Evolutionary conservation across 441 rosid species (phyloP), one percentile per base, ranked within the genome.

Genomic region (Gossypium laxum): DNA sequence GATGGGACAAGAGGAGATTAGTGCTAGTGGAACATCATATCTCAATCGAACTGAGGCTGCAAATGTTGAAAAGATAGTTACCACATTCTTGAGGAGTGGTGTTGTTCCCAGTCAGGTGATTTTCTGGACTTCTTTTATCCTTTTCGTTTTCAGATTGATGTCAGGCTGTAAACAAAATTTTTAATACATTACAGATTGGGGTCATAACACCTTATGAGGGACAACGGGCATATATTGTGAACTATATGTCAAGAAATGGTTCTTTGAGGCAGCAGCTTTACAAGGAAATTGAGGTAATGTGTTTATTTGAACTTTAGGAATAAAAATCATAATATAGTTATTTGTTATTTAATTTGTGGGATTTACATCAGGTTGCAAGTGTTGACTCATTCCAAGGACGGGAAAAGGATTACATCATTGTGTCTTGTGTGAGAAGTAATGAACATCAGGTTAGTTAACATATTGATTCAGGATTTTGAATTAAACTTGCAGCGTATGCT

Each of bases 1-100:
- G 99, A 86, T 95, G 96, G 99, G 99, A 75, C 96, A 92, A 95
- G 99, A 95, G 76, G 99, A 95, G 85, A 95, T 95, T 78, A 92
- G 99, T 80, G 98, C 99, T 26, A 92, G 98, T 75, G 98, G 97
- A 71, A 92, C 99, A 70, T 95, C 99, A 38, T 95, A 95, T 75
- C 83, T 95, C n/a, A 95, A 92, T 83, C 92, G 99, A 76, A 95
- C 99, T 0, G 99, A 95, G 86, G 99, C 97, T 73, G 97, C 99
- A 62, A 95, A 95, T 82, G 99, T 95, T 78, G 99, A 95, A 82
- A 95, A 95, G 85, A 91, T 95, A 73, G 99, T 95, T 67, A 92
- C 99, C 21, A 88, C 97, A 75, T 95, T 95, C 83, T 83, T 95
- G 82, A 91, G 89, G 81, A 95, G 99, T 72, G 99, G 98, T 73